Conservation (phyloP, 108 stramenopile species). For the Schizochytrium sp. region DNA sequence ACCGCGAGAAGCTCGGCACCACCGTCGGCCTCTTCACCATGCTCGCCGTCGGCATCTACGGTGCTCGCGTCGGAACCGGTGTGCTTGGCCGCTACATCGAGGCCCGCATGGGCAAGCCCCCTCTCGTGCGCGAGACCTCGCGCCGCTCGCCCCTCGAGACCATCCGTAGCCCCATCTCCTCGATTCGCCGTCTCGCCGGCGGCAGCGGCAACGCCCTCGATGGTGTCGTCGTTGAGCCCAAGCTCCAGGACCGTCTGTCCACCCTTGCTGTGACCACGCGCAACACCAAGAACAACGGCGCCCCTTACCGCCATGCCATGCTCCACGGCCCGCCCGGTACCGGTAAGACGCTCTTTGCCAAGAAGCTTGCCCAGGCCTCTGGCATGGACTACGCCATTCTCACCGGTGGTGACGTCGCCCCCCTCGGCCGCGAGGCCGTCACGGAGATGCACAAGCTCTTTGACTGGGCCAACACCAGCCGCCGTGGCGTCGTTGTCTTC, state of each 20-base stretch:
- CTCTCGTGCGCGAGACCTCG: conserved; percentile 64
- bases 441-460: conserved; percentile 68
- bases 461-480: conserved; percentile 58
- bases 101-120: conserved; percentile 57
- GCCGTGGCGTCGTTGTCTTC: conserved; percentile 62
- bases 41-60: conserved; percentile 35
- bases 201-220: conserved; percentile 29
- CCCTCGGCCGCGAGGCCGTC: conserved; percentile 68
- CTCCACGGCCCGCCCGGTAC: conserved; percentile 63
- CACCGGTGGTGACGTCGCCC: conserved; percentile 74
- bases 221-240: conserved; percentile 53
- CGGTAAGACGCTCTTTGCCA: conserved; percentile 63
- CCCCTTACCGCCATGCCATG: conserved; percentile 65
- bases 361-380: conserved; percentile 49
- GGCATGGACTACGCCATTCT: conserved; percentile 76
- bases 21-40: conserved; percentile 38
- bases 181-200: conserved; percentile 20
- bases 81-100: conserved; percentile 51
- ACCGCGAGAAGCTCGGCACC: not conserved
- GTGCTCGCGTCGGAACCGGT: conserved; percentile 42
- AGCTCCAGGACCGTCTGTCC: conserved; percentile 57
- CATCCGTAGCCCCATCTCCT: not conserved
- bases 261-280: conserved; percentile 55
- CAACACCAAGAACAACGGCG: conserved; percentile 57
- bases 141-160: conserved; percentile 31